These are phyloP conservation scores for Aethionema arabicum DNA, from an alignment of 345 rosid species.

Conservation along the genomic window DNA sequence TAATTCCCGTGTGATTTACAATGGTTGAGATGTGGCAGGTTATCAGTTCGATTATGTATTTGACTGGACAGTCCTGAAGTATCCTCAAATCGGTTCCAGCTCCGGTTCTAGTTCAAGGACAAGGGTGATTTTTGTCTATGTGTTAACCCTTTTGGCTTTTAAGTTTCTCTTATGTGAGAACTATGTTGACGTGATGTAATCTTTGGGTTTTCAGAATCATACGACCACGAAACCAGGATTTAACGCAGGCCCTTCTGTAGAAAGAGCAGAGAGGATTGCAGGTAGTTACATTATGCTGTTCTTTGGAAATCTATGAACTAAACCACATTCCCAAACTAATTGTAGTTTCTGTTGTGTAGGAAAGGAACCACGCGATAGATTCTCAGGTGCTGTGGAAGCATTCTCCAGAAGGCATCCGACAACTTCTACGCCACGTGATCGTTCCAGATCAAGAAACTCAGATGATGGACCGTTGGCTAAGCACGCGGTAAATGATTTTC, in stretches of 20 bases:
- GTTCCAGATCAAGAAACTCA: constrained; percentile 50
- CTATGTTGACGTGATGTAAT: constrained; percentile 3
- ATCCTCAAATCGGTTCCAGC: constrained; percentile 65
- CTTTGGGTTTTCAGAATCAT: constrained; percentile 39
- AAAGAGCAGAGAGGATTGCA: constrained; percentile 48
- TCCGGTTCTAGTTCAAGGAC: constrained; percentile 45
- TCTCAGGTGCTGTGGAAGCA: constrained; percentile 70
- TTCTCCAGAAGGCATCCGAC: constrained; percentile 62
- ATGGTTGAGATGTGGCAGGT: constrained; percentile 39
- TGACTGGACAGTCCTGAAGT: constrained; percentile 84
- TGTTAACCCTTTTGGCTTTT: constrained; percentile 34
- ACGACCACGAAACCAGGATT: constrained; percentile 49
- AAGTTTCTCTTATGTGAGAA: not conserved
- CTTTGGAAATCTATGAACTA: constrained; percentile 38
- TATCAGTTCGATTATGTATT: constrained; percentile 77
- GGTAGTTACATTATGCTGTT: constrained; percentile 35
- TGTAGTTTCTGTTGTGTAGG: constrained; percentile 35
- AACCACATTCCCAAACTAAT: constrained; percentile 20
- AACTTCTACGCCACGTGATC: constrained; percentile 47
- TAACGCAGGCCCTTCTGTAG: constrained; percentile 50
- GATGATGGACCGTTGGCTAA: constrained; percentile 59
- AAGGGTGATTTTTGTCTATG: constrained; percentile 19
- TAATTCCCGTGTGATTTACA: constrained; percentile 1
- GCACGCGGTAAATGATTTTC: constrained; percentile 44
- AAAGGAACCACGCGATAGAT: constrained; percentile 57